Evolutionary conservation across 208 protist species (phyloP).

Genomic region (Angomonas ambiguus): DNA sequence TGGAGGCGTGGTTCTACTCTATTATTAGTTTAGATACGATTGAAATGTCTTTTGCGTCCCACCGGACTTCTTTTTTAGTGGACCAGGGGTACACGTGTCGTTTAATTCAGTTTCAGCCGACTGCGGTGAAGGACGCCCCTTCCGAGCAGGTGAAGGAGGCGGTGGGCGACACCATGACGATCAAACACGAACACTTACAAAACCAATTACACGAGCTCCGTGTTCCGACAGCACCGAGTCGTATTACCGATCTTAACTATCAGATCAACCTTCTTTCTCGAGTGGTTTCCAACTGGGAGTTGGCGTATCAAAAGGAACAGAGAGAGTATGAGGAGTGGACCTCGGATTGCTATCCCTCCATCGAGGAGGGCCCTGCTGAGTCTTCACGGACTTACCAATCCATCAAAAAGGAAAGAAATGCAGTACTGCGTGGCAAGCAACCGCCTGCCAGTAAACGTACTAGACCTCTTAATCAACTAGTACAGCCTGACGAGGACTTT

Average conservation of each 20-base stretch:
- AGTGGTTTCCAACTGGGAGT: slow-evolving; percentile 82
- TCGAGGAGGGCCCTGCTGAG: slow-evolving; percentile 33
- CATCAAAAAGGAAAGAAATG: slow-evolving; percentile 78
- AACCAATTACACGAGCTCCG: slow-evolving; percentile 19
- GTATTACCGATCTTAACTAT: slow-evolving; percentile 37
- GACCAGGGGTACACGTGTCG: slow-evolving; percentile 92
- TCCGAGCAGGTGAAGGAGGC: slow-evolving; percentile 12
- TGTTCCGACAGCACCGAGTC: neutral
- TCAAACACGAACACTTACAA: slow-evolving; percentile 70
- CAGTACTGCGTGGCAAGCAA: neutral
- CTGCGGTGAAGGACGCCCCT: neutral
- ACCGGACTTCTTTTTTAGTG: slow-evolving; percentile 98
- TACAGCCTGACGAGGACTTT: slow-evolving; percentile 72
- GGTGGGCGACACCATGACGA: slow-evolving; percentile 62
- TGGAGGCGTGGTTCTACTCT: slow-evolving; percentile 99
- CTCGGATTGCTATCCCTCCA: too few species aligned
- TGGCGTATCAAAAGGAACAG: slow-evolving; percentile 50
- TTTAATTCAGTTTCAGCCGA: slow-evolving; percentile 66
- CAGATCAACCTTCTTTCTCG: slow-evolving; percentile 69
- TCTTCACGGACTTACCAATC: slow-evolving; percentile 19
- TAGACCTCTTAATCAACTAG: slow-evolving; percentile 37
- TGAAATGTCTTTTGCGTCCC: slow-evolving; percentile 96
- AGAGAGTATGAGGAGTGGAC: too few species aligned
- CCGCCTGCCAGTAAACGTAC: neutral
- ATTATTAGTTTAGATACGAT: slow-evolving; percentile 96